Percentiles rank a stretch among this genome's conserved stretches.
Evolutionary conservation across 2,329 filamentous ascomycete genomes (phyloP).

Genomic region (Aspergillus pseudoglaucus): DNA sequence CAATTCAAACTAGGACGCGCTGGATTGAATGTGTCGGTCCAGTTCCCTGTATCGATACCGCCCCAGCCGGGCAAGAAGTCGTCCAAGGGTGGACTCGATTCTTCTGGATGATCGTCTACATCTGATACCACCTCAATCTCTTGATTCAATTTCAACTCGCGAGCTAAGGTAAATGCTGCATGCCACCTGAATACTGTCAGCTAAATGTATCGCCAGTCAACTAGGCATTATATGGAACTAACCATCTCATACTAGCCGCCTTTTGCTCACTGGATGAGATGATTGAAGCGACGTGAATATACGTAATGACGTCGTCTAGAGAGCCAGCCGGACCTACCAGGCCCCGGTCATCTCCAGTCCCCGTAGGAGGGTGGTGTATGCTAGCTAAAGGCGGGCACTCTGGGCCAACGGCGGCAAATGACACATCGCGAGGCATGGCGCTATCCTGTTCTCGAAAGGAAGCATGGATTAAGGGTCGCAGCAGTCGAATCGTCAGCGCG

Average conservation of each 20-base stretch:
- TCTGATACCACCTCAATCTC: constrained; percentile 53
- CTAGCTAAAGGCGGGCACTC: constrained; percentile 66
- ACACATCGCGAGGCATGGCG: constrained; percentile 33
- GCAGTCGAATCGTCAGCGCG: constrained; percentile 74
- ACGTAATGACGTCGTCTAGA: constrained; percentile 83
- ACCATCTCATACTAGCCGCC: constrained; percentile 83
- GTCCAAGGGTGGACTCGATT: constrained; percentile 27
- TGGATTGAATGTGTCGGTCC: constrained; percentile 37
- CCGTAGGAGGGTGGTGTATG: constrained; percentile 45
- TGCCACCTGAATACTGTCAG: constrained; percentile 57
- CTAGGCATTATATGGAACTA: constrained; percentile 2
- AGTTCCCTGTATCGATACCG: constrained; percentile 47
- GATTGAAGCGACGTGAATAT: constrained; percentile 85
- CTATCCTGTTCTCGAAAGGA: constrained; percentile 47
- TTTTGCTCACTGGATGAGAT: constrained; percentile 93
- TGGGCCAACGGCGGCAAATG: constrained; percentile 58
- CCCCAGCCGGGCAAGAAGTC: constrained; percentile 26
- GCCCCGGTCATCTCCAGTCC: constrained; percentile 50
- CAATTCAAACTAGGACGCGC: constrained; percentile 29
- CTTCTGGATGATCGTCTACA: constrained; percentile 23
- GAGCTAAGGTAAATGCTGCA: constrained; percentile 81
- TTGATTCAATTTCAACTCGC: constrained; percentile 79
- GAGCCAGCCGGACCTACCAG: constrained; percentile 56
- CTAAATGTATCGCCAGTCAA: background rate
- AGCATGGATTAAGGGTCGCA: constrained; percentile 80